Evolutionary conservation across 2,329 filamentous ascomycete species (phyloP).

Genomic region (Phaeoacremonium minimum): DNA sequence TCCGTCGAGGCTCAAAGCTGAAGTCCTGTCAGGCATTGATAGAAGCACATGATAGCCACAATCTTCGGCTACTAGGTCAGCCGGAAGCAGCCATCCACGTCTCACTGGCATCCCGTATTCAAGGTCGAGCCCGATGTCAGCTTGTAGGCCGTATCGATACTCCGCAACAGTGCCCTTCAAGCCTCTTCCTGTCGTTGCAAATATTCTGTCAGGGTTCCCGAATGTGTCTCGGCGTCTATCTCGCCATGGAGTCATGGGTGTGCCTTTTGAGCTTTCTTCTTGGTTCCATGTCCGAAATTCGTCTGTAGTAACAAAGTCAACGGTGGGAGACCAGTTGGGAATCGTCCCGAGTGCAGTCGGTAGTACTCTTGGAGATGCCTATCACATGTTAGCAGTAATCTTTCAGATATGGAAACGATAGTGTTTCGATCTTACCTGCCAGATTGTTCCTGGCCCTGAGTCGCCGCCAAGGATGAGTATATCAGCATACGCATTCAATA

Average conservation of each 20-base stretch:
- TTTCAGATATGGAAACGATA: not conserved
- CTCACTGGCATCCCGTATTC: slow-evolving; percentile 44
- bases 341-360: slow-evolving; percentile 55
- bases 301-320: slow-evolving; percentile 49
- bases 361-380: slow-evolving; percentile 52
- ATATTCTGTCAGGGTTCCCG: slow-evolving; percentile 55
- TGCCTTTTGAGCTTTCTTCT: slow-evolving; percentile 8
- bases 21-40: slow-evolving; percentile 43
- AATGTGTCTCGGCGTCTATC: slow-evolving; percentile 40
- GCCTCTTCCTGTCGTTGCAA: slow-evolving; percentile 63
- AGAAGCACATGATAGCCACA: slow-evolving; percentile 37
- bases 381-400: not conserved
- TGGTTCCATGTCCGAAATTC: slow-evolving; percentile 23
- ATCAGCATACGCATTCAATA: slow-evolving; percentile 66
- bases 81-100: slow-evolving; percentile 48
- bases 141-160: slow-evolving; percentile 65
- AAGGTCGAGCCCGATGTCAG: slow-evolving; percentile 57
- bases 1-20: slow-evolving; percentile 40
- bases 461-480: slow-evolving; percentile 77
- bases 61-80: slow-evolving; percentile 12
- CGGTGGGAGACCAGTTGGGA: slow-evolving; percentile 57
- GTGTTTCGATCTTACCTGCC: slow-evolving; percentile 48
- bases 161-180: slow-evolving; percentile 61
- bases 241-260: slow-evolving; percentile 12
- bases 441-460: slow-evolving; percentile 72